Base-by-base conservation (phyloP, 169 alveolate species). In the Plasmodium falciparum region DNA sequence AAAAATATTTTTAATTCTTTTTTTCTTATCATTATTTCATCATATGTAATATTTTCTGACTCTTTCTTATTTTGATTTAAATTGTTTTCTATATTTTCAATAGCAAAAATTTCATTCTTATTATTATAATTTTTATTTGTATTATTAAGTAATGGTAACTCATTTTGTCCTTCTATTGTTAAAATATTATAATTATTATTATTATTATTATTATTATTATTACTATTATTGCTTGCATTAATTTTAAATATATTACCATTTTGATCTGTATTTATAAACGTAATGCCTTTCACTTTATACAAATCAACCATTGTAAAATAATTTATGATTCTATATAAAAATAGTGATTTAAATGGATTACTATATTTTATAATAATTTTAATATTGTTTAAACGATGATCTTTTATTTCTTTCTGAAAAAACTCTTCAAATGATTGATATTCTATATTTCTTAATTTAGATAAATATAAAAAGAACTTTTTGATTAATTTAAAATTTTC, bases 351-450 rank as follows among this genome's bases (percentile, higher is more conserved):
- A 58, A 78, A 65, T 1, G 78, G 71, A 4, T 24, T 9, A 59
- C 78, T 78, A 71, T 78, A 59, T 26, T 58, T 78, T 65, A 78
- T 66, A 13, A 78, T 20, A 67, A 43, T 70, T 9, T 66, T 49
- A 33, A 78, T 78, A 15, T 39, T 78, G 15, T 66, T 15, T 7
- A 47, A 78, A 22, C 67, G 45, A 45, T 17, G 45, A 17, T 66
- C 50, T 9, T 65, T 78, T 49, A 78, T 50, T 78, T 78, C 67
- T 2, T 22, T 56, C 20, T 65, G 33, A 22, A 66, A 49, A n/a
- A 78, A 65, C 12, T 78, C 62, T 33, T 78, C 76, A 65, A 78
- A 66, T 15, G 20, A 17, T 13, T 50, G 26, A 12, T 47, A 20
- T 13, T 52, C 12, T 3, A 78, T 20, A 52, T 29, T 54, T 52